phyloP scores from a whole-genome alignment of 2,329 filamentous ascomycete species.

The Penicillium palitans region DNA sequence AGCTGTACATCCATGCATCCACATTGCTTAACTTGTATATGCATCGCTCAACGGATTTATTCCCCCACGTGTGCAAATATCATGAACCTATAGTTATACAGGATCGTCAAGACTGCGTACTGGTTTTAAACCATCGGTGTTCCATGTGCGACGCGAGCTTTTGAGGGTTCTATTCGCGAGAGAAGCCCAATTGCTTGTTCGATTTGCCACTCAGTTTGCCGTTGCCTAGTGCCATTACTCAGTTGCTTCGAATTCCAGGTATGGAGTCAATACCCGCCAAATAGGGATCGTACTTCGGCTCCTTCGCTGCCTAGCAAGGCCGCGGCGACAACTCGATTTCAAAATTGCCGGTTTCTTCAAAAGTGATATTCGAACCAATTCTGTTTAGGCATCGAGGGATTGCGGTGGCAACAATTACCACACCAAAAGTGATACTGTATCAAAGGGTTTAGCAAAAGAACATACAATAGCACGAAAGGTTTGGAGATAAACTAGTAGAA shows the following conservation, averaged over 20 bases:
- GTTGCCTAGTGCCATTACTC: background rate
- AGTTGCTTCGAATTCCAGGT: no score
- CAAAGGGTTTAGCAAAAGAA: background rate
- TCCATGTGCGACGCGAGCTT: rapidly evolving
- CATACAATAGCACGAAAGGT: background rate
- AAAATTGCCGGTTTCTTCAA: no score
- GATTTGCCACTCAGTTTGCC: background rate
- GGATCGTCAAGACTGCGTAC: background rate
- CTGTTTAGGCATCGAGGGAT: background rate
- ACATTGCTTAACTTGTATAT: no score
- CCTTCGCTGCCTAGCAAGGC: background rate
- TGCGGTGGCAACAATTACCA: background rate
- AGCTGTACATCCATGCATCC: background rate
- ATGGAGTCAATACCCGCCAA: background rate
- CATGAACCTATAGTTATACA: background rate
- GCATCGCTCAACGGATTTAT: background rate
- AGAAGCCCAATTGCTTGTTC: background rate
- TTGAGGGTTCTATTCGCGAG: background rate
- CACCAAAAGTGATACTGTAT: background rate
- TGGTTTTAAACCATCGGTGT: no score
- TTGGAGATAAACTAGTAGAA: background rate
- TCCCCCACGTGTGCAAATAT: background rate
- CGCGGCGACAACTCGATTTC: background rate
- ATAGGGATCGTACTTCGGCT: background rate
- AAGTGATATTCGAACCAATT: no score